These are phyloP conservation scores for Xylariaceae sp. DNA, from an alignment of 2,329 filamentous ascomycete species.

Conservation along the genomic window DNA sequence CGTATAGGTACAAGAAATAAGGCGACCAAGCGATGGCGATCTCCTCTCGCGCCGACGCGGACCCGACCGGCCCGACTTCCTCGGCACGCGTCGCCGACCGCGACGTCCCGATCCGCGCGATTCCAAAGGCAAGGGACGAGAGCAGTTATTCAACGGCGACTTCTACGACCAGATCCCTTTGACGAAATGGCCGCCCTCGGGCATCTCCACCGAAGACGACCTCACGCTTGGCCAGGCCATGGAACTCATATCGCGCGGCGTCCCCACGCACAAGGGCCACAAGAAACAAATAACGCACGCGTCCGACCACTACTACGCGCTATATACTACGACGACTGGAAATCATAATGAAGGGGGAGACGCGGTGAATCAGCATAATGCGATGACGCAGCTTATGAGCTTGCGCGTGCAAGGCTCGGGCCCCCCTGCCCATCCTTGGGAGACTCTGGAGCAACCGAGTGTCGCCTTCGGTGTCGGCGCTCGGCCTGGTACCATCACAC, in stretches of 20 bases:
- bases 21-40: conserved; percentile 34
- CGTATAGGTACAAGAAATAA: conserved; percentile 29
- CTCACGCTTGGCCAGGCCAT: conserved; percentile 50
- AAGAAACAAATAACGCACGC: conserved; percentile 49
- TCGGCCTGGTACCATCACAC: conserved; percentile 62
- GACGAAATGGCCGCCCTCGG: conserved; percentile 53
- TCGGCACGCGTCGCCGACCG: conserved; percentile 37
- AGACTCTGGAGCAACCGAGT: conserved; percentile 69
- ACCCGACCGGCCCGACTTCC: conserved; percentile 18
- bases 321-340: conserved; percentile 49
- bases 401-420: conserved; percentile 41
- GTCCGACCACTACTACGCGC: conserved; percentile 49
- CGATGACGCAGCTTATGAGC: conserved; percentile 55
- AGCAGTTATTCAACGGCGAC: conserved; percentile 29
- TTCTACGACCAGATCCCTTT: conserved; percentile 35
- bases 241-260: conserved; percentile 54
- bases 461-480: conserved; percentile 62
- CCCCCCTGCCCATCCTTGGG: conserved; percentile 52
- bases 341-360: conserved; percentile 39
- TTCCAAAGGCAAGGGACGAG: conserved; percentile 38
- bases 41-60: conserved; percentile 25
- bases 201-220: conserved; percentile 43
- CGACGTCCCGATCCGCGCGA: conserved; percentile 36
- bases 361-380: conserved; percentile 44
- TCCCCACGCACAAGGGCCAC: conserved; percentile 51